phyloP scores from a whole-genome alignment of 2,329 filamentous ascomycete species.

The Byssothecium circinans region DNA sequence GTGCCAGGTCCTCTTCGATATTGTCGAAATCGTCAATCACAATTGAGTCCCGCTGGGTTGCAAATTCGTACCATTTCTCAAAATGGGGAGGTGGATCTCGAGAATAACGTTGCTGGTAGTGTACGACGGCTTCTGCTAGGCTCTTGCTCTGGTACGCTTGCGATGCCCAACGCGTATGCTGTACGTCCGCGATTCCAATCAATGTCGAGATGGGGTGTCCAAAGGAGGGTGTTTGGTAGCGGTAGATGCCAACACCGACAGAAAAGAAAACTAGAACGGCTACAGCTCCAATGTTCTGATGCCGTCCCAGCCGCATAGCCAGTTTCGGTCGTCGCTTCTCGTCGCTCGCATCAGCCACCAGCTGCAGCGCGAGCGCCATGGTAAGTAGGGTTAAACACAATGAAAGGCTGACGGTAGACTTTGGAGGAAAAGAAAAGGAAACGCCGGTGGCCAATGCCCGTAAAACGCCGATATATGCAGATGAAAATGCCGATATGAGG shows the following conservation, averaged over 20 bases:
- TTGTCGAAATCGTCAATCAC: slow-evolving; percentile 64
- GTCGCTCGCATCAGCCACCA: slow-evolving; percentile 34
- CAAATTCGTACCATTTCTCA: slow-evolving; percentile 62
- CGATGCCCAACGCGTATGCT: slow-evolving; percentile 53
- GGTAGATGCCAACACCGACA: slow-evolving; percentile 38
- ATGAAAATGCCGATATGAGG: slow-evolving; percentile 36
- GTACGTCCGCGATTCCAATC: slow-evolving; percentile 52
- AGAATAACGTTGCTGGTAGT: slow-evolving; percentile 57
- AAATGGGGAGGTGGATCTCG: slow-evolving; percentile 62
- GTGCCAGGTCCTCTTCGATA: slow-evolving; percentile 59
- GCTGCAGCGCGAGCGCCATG: slow-evolving; percentile 33
- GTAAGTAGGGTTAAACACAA: slow-evolving; percentile 34
- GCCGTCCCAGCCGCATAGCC: slow-evolving; percentile 35
- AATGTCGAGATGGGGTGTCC: slow-evolving; percentile 60
- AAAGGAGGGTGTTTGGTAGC: slow-evolving; percentile 43
- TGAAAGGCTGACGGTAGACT: slow-evolving; percentile 33
- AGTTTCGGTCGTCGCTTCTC: slow-evolving; percentile 32
- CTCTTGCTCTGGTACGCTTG: slow-evolving; percentile 53
- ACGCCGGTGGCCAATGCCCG: slow-evolving; percentile 36
- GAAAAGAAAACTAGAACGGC: slow-evolving; percentile 46
- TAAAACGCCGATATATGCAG: slow-evolving; percentile 38
- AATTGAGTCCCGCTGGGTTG: slow-evolving; percentile 53
- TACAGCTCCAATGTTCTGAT: slow-evolving; percentile 38
- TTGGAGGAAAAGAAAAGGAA: slow-evolving; percentile 38
- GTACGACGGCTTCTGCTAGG: slow-evolving; percentile 52